Evolutionary conservation across 768 basidiomycete genomes (phyloP), one percentile per base, ranked within the genome.

Genomic region (Termitomyces sp.): DNA sequence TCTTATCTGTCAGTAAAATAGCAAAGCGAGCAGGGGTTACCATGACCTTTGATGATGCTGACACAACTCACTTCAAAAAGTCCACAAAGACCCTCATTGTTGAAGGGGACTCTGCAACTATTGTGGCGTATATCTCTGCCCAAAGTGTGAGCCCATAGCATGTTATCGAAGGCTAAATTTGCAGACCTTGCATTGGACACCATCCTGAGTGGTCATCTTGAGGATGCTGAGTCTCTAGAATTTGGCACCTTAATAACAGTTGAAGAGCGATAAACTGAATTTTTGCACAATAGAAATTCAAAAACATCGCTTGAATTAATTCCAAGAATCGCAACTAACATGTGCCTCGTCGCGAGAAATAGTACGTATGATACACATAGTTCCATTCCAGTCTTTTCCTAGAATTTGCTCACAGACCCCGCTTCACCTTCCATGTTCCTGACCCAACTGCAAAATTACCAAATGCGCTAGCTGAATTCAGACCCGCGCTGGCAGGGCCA

Each of bases 371-470:
- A 27, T 42, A 53, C 44, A 52, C 49, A 28, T 54, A 32, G 34
- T 41, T 41, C 34, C 11, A 48, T 41, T 41, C 34, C 11, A 48
- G 3, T 16, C 37, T 32, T 39, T 44, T 21, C 23, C 23, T 19
- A 17, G 3, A 42, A 37, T 21, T 30, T 10, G 19, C 23, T 37
- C 44, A 44, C 25, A 28, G 12, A n/a, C 54, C 44, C 16, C 62
- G 39, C 58, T 59, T 62, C 11, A 63, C 21, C 51, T 71, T 72
- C 72, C 68, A 70, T n/a, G 63, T 37, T 5, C 63, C 63, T 17
- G 63, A 58, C 21, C 67, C 68, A 5, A 67, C 50, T n/a, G 71
- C 72, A 53, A 72, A 74, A 28, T 57, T 67, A 8, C 68, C 69
- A 61, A 74, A 74, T 3, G 71, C 68, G 9, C 65, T 64, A 34